Conservation (phyloP, 2,329 filamentous ascomycete species). For the Neonectria sp. region DNA sequence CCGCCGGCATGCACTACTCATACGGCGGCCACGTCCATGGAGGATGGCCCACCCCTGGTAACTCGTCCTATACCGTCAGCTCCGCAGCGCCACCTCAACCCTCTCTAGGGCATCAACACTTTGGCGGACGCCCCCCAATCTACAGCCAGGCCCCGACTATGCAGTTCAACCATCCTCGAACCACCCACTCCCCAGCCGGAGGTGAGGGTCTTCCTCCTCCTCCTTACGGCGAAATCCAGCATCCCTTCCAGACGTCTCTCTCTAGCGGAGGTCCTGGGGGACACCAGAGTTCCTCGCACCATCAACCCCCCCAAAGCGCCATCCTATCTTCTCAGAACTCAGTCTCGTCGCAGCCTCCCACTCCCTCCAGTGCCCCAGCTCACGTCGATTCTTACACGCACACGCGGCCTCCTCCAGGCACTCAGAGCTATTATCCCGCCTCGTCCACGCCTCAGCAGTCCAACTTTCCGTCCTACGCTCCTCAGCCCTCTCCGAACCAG, state of each 20-base stretch:
- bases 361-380: conserved; percentile 67
- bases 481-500: conserved; percentile 56
- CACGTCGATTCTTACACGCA: conserved; percentile 71
- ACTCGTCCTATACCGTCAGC: conserved; percentile 67
- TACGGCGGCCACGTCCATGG: conserved; percentile 69
- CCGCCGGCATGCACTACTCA: conserved; percentile 61
- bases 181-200: conserved; percentile 65
- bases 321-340: conserved; percentile 48
- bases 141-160: conserved; percentile 69
- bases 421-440: conserved; percentile 73
- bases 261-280: conserved; percentile 60
- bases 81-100: conserved; percentile 55
- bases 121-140: conserved; percentile 48
- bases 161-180: conserved; percentile 51
- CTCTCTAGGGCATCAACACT: conserved; percentile 47
- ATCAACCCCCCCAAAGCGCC: conserved; percentile 46
- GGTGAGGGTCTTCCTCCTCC: conserved; percentile 76
- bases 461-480: conserved; percentile 61
- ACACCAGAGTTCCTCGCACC: conserved; percentile 52
- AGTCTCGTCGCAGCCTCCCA: conserved; percentile 60
- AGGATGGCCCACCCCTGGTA: conserved; percentile 72
- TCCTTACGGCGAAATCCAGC: conserved; percentile 77
- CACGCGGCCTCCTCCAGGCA: conserved; percentile 68
- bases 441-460: conserved; percentile 64
- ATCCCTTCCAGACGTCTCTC: conserved; percentile 74